Evolutionary conservation across 2,329 filamentous ascomycete species (phyloP).

Genomic region (Chrysoporthe austroafricana): DNA sequence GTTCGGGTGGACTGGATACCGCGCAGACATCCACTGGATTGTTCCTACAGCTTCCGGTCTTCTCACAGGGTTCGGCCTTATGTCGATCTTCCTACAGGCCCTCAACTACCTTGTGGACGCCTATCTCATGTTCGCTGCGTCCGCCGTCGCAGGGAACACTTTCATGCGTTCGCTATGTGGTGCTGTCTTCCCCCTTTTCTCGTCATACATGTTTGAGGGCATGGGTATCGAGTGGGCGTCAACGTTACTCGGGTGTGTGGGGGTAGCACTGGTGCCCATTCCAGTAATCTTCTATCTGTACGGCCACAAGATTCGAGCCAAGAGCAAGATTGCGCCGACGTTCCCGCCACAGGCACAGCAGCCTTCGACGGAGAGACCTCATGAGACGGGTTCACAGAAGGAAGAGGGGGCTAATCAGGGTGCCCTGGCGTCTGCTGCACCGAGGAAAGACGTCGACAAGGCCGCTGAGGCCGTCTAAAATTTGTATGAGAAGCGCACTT

Average conservation of each 20-base stretch:
- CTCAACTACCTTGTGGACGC: slow-evolving; percentile 83
- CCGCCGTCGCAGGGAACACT: slow-evolving; percentile 80
- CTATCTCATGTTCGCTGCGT: slow-evolving; percentile 74
- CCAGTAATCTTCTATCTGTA: slow-evolving; percentile 66
- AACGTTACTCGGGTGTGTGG: slow-evolving; percentile 65
- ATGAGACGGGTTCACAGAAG: slow-evolving; percentile 18
- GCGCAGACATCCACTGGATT: slow-evolving; percentile 62
- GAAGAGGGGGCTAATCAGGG: slow-evolving; percentile 17
- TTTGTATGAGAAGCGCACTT: not conserved
- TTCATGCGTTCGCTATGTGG: slow-evolving; percentile 79
- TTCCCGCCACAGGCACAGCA: slow-evolving; percentile 32
- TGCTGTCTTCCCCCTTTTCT: slow-evolving; percentile 80
- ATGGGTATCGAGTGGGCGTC: slow-evolving; percentile 66
- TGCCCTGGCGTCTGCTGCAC: slow-evolving; percentile 27
- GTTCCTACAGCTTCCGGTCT: slow-evolving; percentile 65
- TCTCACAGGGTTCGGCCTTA: slow-evolving; percentile 74
- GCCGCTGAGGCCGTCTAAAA: slow-evolving; percentile 32
- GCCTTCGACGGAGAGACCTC: not conserved
- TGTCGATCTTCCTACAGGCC: slow-evolving; percentile 80
- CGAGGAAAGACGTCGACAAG: slow-evolving; percentile 31
- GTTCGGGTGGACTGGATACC: slow-evolving; percentile 73
- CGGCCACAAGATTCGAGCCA: slow-evolving; percentile 59
- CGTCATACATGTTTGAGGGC: slow-evolving; percentile 68
- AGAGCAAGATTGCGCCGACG: slow-evolving; percentile 61
- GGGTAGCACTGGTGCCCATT: slow-evolving; percentile 61